Percentiles rank a stretch among this genome's conserved stretches.
Conservation (phyloP, 176 grass and related monocot genomes). For the Phyllostachys edulis region DNA sequence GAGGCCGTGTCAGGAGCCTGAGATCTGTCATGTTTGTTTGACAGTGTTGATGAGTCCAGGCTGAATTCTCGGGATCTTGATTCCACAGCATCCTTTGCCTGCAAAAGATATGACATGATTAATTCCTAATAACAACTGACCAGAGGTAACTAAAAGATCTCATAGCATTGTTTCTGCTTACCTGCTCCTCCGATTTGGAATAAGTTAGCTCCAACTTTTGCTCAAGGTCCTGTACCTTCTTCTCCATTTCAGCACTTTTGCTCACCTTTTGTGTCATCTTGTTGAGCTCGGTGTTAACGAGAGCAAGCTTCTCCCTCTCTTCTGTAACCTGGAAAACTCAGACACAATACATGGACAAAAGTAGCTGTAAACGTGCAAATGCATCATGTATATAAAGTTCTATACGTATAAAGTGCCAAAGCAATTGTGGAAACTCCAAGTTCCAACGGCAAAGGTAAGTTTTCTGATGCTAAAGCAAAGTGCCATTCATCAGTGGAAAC, state of each 20-base stretch:
- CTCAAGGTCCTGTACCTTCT: slow-evolving; percentile 77
- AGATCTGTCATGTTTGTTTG: slow-evolving; percentile 32
- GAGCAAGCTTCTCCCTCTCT: slow-evolving; percentile 50
- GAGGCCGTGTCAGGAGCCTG: slow-evolving; percentile 17
- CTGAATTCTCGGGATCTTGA: slow-evolving; percentile 52
- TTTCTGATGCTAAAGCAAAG: neutral
- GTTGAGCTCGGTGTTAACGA: slow-evolving; percentile 50
- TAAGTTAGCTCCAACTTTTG: slow-evolving; percentile 58
- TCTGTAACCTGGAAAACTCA: slow-evolving; percentile 46
- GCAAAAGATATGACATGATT: slow-evolving; percentile 36
- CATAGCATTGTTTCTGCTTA: slow-evolving; percentile 13
- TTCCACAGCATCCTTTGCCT: slow-evolving; percentile 49
- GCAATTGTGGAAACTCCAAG: neutral
- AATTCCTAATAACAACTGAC: slow-evolving; percentile 5
- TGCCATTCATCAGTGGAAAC: neutral
- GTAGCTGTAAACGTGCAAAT: neutral
- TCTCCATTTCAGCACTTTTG: slow-evolving; percentile 63
- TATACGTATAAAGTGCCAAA: neutral
- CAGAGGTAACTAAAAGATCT: slow-evolving; percentile 11
- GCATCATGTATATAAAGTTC: neutral
- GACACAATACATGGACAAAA: slow-evolving; percentile 21
- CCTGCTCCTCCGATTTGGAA: slow-evolving; percentile 43
- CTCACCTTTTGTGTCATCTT: slow-evolving; percentile 62
- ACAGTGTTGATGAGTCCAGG: slow-evolving; percentile 31
- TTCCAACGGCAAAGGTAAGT: neutral